A percentile compares a stretch with the other conserved stretches of the same genome.
Evolutionary conservation across 208 protist species (phyloP).

Genomic region (Porcisia deanei): DNA sequence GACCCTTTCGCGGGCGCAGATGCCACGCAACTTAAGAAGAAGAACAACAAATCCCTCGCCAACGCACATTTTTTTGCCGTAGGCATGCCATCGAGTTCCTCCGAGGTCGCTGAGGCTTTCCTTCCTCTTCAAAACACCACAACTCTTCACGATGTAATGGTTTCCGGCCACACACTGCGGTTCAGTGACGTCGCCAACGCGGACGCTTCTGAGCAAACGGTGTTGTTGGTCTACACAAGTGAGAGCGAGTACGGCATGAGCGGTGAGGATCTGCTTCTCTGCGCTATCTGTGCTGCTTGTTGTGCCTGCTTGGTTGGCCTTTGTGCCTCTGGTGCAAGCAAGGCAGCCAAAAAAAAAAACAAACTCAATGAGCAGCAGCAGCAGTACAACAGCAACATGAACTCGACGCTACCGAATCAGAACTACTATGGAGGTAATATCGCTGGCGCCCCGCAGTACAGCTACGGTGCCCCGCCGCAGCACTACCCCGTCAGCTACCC

Average conservation of each 20-base stretch:
- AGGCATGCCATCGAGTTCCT: constrained; percentile 3
- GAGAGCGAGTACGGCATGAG: constrained; percentile 20
- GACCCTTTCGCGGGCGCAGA: background rate
- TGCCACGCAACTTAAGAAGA: background rate
- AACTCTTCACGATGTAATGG: constrained; percentile 24
- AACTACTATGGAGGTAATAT: constrained; percentile 5
- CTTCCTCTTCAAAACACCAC: constrained; percentile 14
- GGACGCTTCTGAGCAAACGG: constrained; percentile 3
- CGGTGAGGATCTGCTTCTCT: constrained; percentile 13
- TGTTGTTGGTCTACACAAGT: constrained; percentile 22
- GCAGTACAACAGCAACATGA: constrained; percentile 4
- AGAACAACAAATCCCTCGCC: constrained; percentile 2
- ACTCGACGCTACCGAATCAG: background rate
- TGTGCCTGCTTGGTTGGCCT: constrained; percentile 17
- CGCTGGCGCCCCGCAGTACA: background rate
- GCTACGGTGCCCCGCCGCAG: constrained; percentile 29
- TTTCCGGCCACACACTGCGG: constrained; percentile 4
- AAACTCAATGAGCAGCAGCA: background rate
- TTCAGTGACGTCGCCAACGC: background rate
- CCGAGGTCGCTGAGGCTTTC: constrained; percentile 4
- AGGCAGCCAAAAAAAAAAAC: background rate
- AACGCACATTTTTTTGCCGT: constrained; percentile 27
- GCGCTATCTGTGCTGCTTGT: constrained; percentile 14
- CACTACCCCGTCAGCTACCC: constrained; percentile 13
- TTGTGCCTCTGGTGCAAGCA: constrained; percentile 11